phyloP scores from a whole-genome alignment of 2,329 filamentous ascomycete species.

The Gremmenia infestans region DNA sequence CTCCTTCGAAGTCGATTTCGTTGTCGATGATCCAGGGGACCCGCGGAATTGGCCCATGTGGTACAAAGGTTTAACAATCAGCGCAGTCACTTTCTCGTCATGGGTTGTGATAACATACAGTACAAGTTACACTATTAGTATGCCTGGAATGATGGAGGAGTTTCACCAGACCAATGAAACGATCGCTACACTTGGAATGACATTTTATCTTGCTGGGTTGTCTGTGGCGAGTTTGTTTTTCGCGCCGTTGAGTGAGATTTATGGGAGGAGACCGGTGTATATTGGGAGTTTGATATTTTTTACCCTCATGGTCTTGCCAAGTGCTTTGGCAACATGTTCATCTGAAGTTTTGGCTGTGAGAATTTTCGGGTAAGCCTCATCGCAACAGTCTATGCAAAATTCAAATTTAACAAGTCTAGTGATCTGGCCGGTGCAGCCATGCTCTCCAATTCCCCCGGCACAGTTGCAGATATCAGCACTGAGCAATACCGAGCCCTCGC shows the following conservation, averaged over 20 bases:
- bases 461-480: constrained; percentile 75
- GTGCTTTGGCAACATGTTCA: constrained; percentile 63
- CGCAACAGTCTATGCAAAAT: not conserved
- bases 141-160: constrained; percentile 62
- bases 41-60: constrained; percentile 63
- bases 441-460: constrained; percentile 79
- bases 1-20: constrained; percentile 70
- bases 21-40: constrained; percentile 56
- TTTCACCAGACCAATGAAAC: constrained; percentile 55
- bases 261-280: constrained; percentile 65
- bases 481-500: constrained; percentile 77
- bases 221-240: constrained; percentile 67
- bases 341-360: constrained; percentile 64
- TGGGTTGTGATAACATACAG: constrained; percentile 60
- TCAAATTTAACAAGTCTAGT: constrained; percentile 26
- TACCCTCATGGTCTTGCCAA: constrained; percentile 65
- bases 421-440: constrained; percentile 73
- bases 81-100: constrained; percentile 33
- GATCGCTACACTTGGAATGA: constrained; percentile 69
- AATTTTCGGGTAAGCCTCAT: constrained; percentile 59
- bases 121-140: constrained; percentile 71
- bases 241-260: constrained; percentile 69
- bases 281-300: constrained; percentile 60
- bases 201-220: constrained; percentile 71
- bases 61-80: constrained; percentile 35